Conservation (phyloP, 257 asterid species). For the Solanum bulbocastanum region DNA sequence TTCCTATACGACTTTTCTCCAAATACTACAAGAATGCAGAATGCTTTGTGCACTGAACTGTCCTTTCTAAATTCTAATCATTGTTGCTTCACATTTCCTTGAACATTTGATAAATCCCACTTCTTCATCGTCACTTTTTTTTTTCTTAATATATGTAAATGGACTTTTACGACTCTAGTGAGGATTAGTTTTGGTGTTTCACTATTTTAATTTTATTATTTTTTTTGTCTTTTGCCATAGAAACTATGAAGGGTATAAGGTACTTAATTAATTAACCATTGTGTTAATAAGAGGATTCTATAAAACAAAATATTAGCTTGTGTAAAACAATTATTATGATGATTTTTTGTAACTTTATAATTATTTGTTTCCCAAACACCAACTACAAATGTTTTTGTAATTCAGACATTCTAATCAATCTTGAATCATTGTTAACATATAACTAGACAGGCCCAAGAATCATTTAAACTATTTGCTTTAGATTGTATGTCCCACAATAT, state of each 20-base stretch:
- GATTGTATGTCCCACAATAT: background rate
- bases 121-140: background rate
- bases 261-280: background rate
- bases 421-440: background rate
- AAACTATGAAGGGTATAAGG: background rate
- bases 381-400: slow-evolving; percentile 4
- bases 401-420: background rate
- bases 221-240: background rate
- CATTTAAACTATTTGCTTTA: background rate
- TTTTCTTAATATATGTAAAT: background rate
- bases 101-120: background rate
- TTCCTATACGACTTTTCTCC: background rate
- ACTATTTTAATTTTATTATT: background rate
- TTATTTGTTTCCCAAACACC: slow-evolving; percentile 6
- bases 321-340: background rate
- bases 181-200: background rate
- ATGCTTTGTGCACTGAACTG: background rate
- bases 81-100: background rate
- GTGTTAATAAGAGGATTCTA: background rate
- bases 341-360: background rate
- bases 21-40: background rate
- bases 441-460: background rate
- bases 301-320: background rate
- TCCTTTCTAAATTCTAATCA: background rate
- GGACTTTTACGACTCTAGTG: background rate